Percentiles rank a stretch among this genome's conserved stretches.
These are phyloP conservation scores for Vigna nakashimae DNA, from an alignment of 306 rosid species.

Conservation along the genomic window DNA sequence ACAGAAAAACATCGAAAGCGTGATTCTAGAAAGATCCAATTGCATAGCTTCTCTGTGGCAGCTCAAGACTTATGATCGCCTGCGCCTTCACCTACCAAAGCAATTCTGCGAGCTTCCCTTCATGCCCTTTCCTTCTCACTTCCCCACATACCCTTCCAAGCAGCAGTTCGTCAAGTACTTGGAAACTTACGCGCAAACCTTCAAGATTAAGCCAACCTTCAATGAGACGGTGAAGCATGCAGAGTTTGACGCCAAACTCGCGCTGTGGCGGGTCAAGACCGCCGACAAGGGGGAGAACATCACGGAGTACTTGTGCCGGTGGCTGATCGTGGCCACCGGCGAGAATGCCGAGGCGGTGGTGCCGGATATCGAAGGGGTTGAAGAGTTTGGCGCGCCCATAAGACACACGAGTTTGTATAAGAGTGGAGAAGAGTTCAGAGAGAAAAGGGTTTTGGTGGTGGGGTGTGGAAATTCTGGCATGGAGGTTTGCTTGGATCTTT, in stretches of 20 bases:
- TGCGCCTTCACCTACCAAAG: slow-evolving; percentile 75
- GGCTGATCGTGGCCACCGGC: slow-evolving; percentile 86
- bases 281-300: background rate
- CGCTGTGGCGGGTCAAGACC: slow-evolving; percentile 63
- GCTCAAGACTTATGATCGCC: slow-evolving; percentile 77
- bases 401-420: slow-evolving; percentile 78
- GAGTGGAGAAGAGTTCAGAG: slow-evolving; percentile 68
- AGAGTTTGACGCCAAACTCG: slow-evolving; percentile 53
- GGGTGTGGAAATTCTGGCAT: slow-evolving; percentile 97
- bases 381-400: slow-evolving; percentile 59
- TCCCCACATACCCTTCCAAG: slow-evolving; percentile 84
- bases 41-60: slow-evolving; percentile 94
- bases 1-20: slow-evolving; percentile 50
- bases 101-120: slow-evolving; percentile 82
- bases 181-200: slow-evolving; percentile 57
- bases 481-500: slow-evolving; percentile 94
- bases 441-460: slow-evolving; percentile 77
- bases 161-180: slow-evolving; percentile 70
- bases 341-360: slow-evolving; percentile 87
- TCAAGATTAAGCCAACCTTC: slow-evolving; percentile 62
- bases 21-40: slow-evolving; percentile 72
- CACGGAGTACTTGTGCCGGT: slow-evolving; percentile 65
- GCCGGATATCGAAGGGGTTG: slow-evolving; percentile 64
- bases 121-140: slow-evolving; percentile 58
- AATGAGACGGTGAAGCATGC: slow-evolving; percentile 61